These are phyloP conservation scores for Perkinsus chesapeaki DNA, from an alignment of 169 alveolate genomes.

Conservation along the genomic window DNA sequence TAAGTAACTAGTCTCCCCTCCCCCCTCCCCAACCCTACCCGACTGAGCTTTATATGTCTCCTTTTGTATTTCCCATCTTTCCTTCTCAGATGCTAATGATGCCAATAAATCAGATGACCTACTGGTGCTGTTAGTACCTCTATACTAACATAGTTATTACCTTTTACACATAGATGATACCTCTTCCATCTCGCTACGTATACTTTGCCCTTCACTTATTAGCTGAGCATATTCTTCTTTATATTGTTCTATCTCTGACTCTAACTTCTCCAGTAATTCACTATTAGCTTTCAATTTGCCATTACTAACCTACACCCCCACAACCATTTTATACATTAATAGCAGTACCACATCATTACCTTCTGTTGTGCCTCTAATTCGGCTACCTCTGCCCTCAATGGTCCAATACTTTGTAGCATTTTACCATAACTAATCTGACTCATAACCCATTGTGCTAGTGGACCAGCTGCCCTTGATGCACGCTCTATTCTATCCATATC, in stretches of 20 bases:
- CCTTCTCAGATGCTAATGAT: constrained; percentile 80
- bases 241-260: constrained; percentile 81
- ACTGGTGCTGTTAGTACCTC: background rate
- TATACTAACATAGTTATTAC: background rate
- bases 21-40: background rate
- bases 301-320: background rate
- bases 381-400: constrained; percentile 66
- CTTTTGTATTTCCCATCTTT: constrained; percentile 71
- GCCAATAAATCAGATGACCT: constrained; percentile 70
- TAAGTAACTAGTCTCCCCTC: background rate
- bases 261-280: constrained; percentile 61
- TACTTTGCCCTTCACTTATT: constrained; percentile 75
- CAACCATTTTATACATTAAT: background rate
- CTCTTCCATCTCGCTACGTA: constrained; percentile 81
- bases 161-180: constrained; percentile 34
- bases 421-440: constrained; percentile 59
- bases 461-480: constrained; percentile 96
- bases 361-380: constrained; percentile 43
- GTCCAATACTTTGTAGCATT: constrained; percentile 65
- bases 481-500: constrained; percentile 78
- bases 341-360: background rate
- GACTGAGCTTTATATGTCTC: background rate
- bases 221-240: constrained; percentile 84
- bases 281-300: background rate
- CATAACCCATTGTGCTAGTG: constrained; percentile 72